Evolutionary conservation across 306 rosid species (phyloP).

Genomic region (Hippophae gyantsensis): DNA sequence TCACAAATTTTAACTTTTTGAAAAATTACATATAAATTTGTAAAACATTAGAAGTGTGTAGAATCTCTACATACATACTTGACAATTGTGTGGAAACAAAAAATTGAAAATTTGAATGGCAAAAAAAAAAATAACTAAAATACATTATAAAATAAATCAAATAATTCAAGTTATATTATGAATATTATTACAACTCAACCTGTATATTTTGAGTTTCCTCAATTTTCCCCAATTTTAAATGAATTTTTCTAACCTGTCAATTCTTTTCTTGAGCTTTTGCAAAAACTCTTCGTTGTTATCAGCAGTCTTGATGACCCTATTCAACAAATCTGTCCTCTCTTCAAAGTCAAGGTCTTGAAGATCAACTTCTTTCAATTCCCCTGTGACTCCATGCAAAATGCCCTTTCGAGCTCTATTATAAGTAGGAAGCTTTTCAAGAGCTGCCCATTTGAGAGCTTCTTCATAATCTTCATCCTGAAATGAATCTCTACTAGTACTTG

Average conservation of each 20-base stretch:
- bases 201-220: no score
- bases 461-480: background rate
- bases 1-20: no score
- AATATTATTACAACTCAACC: no score
- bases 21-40: no score
- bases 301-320: background rate
- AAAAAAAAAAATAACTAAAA: no score
- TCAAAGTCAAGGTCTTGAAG: background rate
- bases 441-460: slow-evolving; percentile 7
- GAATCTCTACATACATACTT: no score
- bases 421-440: slow-evolving; percentile 2
- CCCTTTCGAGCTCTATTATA: background rate
- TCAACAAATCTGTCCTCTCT: background rate
- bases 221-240: no score
- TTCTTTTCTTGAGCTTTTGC: slow-evolving; percentile 2
- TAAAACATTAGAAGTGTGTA: no score
- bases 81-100: no score
- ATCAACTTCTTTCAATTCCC: background rate
- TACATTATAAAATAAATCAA: no score
- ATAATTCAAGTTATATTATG: no score
- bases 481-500: background rate
- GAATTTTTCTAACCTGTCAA: background rate
- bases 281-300: background rate
- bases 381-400: background rate
- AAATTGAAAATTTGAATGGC: no score